Evolutionary conservation across 108 stramenopile genomes (phyloP), one percentile per base, ranked within the genome.

Genomic region (Nannochloropsis salina): DNA sequence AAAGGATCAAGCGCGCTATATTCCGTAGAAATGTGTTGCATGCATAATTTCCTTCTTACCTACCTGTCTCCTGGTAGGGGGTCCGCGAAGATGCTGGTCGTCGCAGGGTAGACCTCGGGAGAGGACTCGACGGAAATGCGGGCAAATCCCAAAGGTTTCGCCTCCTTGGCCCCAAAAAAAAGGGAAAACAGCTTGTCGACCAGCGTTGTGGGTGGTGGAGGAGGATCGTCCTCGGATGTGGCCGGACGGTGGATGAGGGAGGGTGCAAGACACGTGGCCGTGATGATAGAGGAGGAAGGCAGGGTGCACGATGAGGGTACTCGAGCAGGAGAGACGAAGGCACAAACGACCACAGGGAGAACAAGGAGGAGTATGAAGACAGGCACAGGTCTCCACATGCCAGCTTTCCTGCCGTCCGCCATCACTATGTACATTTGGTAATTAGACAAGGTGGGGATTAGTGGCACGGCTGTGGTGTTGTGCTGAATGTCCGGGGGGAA

Each of bases 41-140:
- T n/a, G 20, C 61, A 15, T 8, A 2, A 15, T 74, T 74, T 74
- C 61, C 4, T 74, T 6, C 61, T n/a, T 2, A 1, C 4, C 4
- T n/a, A 74, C 61, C 61, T 74, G 61, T 74, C 61, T 74, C 61
- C 61, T 15, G 61, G 61, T 4, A 74, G 20, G 61, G 61, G 61
- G 8, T 74, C 61, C 61, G 61, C 61, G n/a, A 74, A 74, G 15
- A n/a, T 74, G 4, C 20, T 74, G 61, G 61, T 74, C n/a, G 61
- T 74, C 15, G 61, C 61, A 15, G 61, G 61, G 61, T 74, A 74
- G 61, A 74, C 61, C 61, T 74, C 61, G 61, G 61, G 61, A 74
- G 20, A n/a, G 15, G 15, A n/a, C 61, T 74, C 61, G 20, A 74
- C 61, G 61, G 20, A n/a, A n/a, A 74, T 74, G 61, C 61, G 61